These are phyloP conservation scores for Coemansia sp. DNA, from an alignment of 192 early-diverging fungal genomes.

Conservation along the genomic window DNA sequence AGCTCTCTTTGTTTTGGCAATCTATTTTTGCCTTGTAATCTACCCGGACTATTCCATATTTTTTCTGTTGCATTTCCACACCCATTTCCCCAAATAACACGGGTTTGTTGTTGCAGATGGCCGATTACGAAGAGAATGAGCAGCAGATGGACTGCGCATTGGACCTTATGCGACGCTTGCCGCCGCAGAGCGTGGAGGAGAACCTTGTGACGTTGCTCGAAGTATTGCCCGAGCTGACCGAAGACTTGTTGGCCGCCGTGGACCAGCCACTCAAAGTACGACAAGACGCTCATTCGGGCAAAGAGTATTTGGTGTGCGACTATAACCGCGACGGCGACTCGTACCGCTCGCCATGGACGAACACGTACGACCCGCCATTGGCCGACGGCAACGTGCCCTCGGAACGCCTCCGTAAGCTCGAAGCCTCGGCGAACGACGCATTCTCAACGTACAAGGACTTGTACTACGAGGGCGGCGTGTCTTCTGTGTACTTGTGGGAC, in stretches of 20 bases:
- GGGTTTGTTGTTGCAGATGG: constrained; percentile 14
- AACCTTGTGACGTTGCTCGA: constrained; percentile 83
- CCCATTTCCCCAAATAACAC: background rate
- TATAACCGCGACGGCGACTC: constrained; percentile 97
- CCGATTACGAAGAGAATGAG: constrained; percentile 50
- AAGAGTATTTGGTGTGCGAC: constrained; percentile 87
- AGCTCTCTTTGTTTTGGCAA: no score
- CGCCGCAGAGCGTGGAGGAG: constrained; percentile 86
- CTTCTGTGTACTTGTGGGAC: constrained; percentile 97
- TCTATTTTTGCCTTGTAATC: no score
- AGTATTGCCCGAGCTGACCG: constrained; percentile 80
- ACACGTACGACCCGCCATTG: constrained; percentile 87
- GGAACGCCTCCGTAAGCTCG: constrained; percentile 79
- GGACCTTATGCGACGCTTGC: constrained; percentile 97
- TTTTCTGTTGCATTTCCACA: background rate
- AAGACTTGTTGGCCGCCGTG: constrained; percentile 86
- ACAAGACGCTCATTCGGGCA: constrained; percentile 67
- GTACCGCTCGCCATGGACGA: constrained; percentile 96
- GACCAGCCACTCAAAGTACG: constrained; percentile 89
- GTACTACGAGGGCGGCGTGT: constrained; percentile 89
- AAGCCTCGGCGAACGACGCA: constrained; percentile 90
- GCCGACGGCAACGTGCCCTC: constrained; percentile 79
- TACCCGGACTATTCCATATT: background rate
- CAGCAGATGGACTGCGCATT: constrained; percentile 85
- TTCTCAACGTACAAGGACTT: constrained; percentile 96